Percentiles rank a stretch among this genome's conserved stretches.
Evolutionary conservation across 768 basidiomycete species (phyloP).

Genomic region (Leccinum uliginosum): DNA sequence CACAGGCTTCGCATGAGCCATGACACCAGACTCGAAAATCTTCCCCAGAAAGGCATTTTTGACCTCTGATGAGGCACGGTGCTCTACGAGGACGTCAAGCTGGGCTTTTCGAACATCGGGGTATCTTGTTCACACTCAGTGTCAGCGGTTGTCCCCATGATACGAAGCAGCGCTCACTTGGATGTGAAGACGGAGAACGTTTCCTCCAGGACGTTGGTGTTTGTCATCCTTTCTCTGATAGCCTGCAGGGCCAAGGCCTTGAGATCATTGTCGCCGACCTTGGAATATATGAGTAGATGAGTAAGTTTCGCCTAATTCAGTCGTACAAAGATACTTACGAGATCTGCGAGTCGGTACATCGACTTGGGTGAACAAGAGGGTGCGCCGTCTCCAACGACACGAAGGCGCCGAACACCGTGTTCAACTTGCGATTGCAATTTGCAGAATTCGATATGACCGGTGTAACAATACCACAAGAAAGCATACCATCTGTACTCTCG

Average conservation of each 20-base stretch:
- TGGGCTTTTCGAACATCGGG: constrained; percentile 16
- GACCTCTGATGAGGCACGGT: constrained; percentile 8
- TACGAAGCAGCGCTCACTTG: constrained; percentile 8
- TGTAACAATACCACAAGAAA: constrained; percentile 26
- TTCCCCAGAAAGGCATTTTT: constrained; percentile 11
- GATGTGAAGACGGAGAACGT: constrained; percentile 29
- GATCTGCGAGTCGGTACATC: constrained; percentile 34
- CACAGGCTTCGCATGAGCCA: constrained; percentile 8
- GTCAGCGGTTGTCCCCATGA: not conserved
- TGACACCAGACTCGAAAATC: not conserved
- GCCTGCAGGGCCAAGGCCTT: constrained; percentile 17
- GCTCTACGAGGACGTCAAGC: constrained; percentile 11
- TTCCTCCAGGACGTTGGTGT: constrained; percentile 24
- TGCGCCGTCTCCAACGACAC: not conserved
- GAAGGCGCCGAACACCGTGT: not conserved
- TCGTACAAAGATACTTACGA: constrained; percentile 16
- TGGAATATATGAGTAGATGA: not conserved
- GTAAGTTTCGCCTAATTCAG: not conserved
- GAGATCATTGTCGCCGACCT: constrained; percentile 19
- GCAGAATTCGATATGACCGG: constrained; percentile 17
- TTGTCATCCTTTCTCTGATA: constrained; percentile 13
- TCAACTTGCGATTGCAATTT: constrained; percentile 16
- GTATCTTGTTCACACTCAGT: constrained; percentile 11
- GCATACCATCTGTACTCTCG: constrained; percentile 16
- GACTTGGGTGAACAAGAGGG: constrained; percentile 34